Evolutionary conservation across 805 yeast species (phyloP).

Genomic region (Lachancea dasiensis): DNA sequence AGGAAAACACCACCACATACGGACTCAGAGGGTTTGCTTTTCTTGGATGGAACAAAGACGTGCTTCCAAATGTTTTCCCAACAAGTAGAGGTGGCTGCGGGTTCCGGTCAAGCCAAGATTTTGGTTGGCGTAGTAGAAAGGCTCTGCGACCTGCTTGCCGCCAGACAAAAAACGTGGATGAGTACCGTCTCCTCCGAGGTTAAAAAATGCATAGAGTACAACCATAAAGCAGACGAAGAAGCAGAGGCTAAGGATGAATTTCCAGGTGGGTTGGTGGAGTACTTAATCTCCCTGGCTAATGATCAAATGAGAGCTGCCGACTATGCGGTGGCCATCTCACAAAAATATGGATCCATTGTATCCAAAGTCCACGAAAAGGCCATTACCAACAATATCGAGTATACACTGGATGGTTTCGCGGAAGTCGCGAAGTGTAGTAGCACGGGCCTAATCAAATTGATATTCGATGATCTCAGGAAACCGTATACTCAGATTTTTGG

Average conservation of each 20-base stretch:
- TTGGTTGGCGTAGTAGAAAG: constrained; percentile 71
- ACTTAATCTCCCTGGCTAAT: constrained; percentile 75
- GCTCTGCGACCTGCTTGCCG: constrained; percentile 54
- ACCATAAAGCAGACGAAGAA: constrained; percentile 27
- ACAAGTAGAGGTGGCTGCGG: constrained; percentile 83
- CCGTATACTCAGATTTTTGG: constrained; percentile 60
- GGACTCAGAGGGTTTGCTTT: constrained; percentile 58
- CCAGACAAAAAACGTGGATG: constrained; percentile 61
- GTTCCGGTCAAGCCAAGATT: constrained; percentile 73
- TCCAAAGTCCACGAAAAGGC: constrained; percentile 55
- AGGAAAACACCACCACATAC: constrained; percentile 70
- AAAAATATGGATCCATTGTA: constrained; percentile 58
- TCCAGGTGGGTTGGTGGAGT: constrained; percentile 76
- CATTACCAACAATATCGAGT: constrained; percentile 52
- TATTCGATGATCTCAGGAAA: constrained; percentile 63
- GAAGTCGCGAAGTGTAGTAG: constrained; percentile 64
- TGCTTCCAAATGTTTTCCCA: constrained; percentile 82
- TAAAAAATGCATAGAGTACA: constrained; percentile 32
- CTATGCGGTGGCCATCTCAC: constrained; percentile 62
- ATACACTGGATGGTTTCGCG: constrained; percentile 74
- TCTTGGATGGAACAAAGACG: constrained; percentile 71
- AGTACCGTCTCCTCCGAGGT: constrained; percentile 50
- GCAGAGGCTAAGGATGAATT: constrained; percentile 39
- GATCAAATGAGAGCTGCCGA: constrained; percentile 73
- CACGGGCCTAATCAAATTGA: constrained; percentile 48